Evolutionary conservation across 2,329 filamentous ascomycete genomes (phyloP).

Genomic region (Colletotrichum sp.): DNA sequence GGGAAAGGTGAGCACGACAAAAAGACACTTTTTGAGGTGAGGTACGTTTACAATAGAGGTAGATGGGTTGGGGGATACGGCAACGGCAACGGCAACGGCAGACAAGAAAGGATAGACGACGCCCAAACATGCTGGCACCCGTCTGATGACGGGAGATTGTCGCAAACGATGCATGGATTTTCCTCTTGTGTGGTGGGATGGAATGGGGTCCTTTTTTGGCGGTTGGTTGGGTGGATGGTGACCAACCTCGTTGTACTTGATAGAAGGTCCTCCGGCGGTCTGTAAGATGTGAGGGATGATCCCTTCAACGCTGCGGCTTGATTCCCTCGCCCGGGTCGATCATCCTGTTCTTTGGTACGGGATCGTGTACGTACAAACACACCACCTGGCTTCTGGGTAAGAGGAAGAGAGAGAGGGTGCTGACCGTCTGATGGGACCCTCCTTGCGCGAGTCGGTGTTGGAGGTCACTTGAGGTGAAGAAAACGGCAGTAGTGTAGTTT

Average conservation of each 20-base stretch:
- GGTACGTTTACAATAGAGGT: background rate
- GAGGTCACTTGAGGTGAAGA: background rate
- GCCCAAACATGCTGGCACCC: background rate
- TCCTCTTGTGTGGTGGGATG: background rate
- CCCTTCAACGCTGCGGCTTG: background rate
- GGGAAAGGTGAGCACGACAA: background rate
- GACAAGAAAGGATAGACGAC: background rate
- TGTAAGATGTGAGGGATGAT: background rate
- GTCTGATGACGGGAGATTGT: conserved; percentile 19
- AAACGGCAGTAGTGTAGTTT: background rate
- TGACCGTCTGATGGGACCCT: background rate
- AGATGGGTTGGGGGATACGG: background rate
- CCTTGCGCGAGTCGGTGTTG: background rate
- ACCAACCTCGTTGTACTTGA: background rate
- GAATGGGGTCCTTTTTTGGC: background rate
- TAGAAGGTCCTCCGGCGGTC: background rate
- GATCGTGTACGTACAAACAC: background rate
- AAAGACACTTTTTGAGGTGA: background rate
- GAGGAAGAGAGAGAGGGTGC: background rate
- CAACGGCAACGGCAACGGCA: background rate
- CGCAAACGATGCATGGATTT: background rate
- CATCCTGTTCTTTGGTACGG: background rate
- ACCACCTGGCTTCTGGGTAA: background rate
- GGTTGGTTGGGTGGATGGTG: background rate
- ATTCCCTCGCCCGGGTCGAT: background rate